Evolutionary conservation across 176 grass and related monocot genomes (phyloP).

Genomic region (Zoysia japonica): DNA sequence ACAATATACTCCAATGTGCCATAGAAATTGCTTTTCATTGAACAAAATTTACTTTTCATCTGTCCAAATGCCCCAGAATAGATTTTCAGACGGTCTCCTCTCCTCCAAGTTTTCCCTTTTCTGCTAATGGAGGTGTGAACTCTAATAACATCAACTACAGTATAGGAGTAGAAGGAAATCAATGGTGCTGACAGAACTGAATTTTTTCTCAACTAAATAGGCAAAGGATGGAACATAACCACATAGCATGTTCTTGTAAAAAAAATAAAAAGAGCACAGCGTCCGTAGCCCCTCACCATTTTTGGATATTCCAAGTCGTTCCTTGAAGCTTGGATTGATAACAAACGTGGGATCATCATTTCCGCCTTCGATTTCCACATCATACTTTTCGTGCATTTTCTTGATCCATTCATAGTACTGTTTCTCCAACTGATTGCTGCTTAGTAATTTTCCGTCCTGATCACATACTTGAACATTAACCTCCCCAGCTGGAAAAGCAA

Average conservation of each 20-base stretch:
- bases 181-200: background rate
- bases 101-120: constrained; percentile 49
- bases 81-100: constrained; percentile 52
- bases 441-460: constrained; percentile 35
- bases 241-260: too few species aligned
- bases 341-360: constrained; percentile 42
- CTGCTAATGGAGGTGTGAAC: constrained; percentile 47
- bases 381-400: constrained; percentile 58
- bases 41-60: constrained; percentile 6
- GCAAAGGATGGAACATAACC: background rate
- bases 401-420: constrained; percentile 50
- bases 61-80: constrained; percentile 31
- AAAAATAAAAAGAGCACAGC: background rate
- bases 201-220: background rate
- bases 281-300: constrained; percentile 43
- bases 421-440: constrained; percentile 38
- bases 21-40: constrained; percentile 45
- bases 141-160: constrained; percentile 44
- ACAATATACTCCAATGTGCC: constrained; percentile 52
- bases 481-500: constrained; percentile 18
- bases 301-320: constrained; percentile 50
- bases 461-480: constrained; percentile 38
- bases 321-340: constrained; percentile 45
- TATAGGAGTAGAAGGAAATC: constrained; percentile 2
- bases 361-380: constrained; percentile 51